phyloP scores from a whole-genome alignment of 176 grass and related monocot genomes.

The Sorghum bicolor region Sorghum_bicolor_NCBIv3 NC_012870.2:74657001-74657500 shows the following conservation, averaged over 20 bases:
- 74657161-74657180: constrained; percentile 44
- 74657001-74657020: constrained; percentile 8
- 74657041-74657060: constrained; percentile 99
- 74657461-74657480: constrained; percentile 79
- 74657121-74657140: neutral
- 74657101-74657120: constrained; percentile 61
- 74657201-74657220: constrained; percentile 85
- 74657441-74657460: constrained; percentile 63
- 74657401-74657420: neutral
- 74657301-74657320: neutral
- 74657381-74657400: neutral
- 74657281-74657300: constrained; percentile 49
- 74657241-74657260: constrained; percentile 92
- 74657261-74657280: constrained; percentile 97
- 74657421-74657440: constrained; percentile 22
- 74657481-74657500: constrained; percentile 90
- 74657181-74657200: constrained; percentile 82
- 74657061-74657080: constrained; percentile 89
- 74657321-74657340: constrained; percentile 6
- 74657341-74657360: neutral
- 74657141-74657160: constrained; percentile 7
- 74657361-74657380: neutral
- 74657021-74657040: constrained; percentile 93
- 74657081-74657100: constrained; percentile 91
- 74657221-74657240: constrained; percentile 94